Base-by-base conservation (phyloP, 345 rosid genomes). In the Dipteronia dyeriana region DNA sequence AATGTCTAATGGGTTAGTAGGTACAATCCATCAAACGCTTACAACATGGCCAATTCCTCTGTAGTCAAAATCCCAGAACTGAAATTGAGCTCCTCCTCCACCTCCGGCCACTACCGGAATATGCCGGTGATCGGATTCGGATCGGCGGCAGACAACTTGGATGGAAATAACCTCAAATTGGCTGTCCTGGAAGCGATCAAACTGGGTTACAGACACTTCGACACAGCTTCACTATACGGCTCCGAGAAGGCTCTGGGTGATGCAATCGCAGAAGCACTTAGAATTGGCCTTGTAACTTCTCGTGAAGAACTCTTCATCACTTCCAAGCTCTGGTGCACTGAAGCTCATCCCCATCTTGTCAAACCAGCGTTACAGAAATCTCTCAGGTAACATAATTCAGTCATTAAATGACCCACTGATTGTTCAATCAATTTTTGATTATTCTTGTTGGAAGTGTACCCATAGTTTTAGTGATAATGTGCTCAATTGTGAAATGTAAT, bases 231-330 rank as follows among this genome's bases (percentile, higher is more conserved):
- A 2, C 20, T 69, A 1, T 86, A 88, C 74, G 49, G 51, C 4
- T 65, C 86, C 0, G 90, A 85, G 84, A 59, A 72, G 68, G 68
- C 82, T 26, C 76, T 88, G 0, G 84, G 88, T 1, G 80, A 82
- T 59, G 88, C 84, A 7, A 43, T 86, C 9, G 76, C 85, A 1
- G 84, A 86, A 66, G 88, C 89, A 16, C 49, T 86, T n/a, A 26
- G 25, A 23, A 59, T 76, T 1, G 88, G 85, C 59, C 65, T 78
- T 25, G 74, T 88, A 31, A 20, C 3, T 14, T 81, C 81, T 26
- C 77, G 86, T 0, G 75, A 83, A 6, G 86, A 88, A n/a, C 72
- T 88, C 45, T 86, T 88, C 60, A 25, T 86, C 71, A 82, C 84
- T 65, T 78, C 87, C 9, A 88, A 88, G 82, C 85, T 86, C 8